A percentile compares a stretch with the other conserved stretches of the same genome.
These are phyloP conservation scores for Boechera divaricarpa DNA, from an alignment of 345 rosid genomes.

Conservation along the genomic window DNA sequence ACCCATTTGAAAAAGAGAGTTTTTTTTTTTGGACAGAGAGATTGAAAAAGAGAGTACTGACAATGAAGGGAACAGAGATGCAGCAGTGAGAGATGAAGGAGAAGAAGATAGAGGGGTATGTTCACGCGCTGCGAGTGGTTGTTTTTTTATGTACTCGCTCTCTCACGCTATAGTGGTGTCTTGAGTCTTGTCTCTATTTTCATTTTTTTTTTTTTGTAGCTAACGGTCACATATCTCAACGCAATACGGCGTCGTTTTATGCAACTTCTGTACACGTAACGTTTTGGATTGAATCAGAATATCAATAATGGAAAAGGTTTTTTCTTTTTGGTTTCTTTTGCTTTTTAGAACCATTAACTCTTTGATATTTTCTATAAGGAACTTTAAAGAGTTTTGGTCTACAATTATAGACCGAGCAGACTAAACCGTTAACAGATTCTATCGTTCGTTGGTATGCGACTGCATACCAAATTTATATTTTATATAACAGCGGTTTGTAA, in stretches of 20 bases:
- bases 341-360: constrained; percentile 12
- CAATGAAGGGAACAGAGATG: constrained; percentile 36
- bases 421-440: no score
- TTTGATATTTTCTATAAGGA: not conserved
- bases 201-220: not conserved
- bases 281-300: not conserved
- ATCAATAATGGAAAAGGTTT: not conserved
- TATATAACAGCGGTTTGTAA: no score
- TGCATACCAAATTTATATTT: no score
- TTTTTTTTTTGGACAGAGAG: not conserved
- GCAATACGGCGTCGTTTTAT: constrained; percentile 56
- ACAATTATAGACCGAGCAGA: no score
- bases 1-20: constrained; percentile 56
- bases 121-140: constrained; percentile 42
- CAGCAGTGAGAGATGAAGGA: constrained; percentile 15
- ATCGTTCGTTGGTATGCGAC: not conserved
- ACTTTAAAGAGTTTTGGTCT: not conserved
- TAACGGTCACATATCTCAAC: constrained; percentile 83
- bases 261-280: not conserved
- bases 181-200: constrained; percentile 30
- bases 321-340: not conserved
- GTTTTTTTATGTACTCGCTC: constrained; percentile 45
- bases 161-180: constrained; percentile 38
- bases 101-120: not conserved
- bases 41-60: constrained; percentile 14